Conservation (phyloP, 169 alveolate species). For the Neospora caninum region DNA sequence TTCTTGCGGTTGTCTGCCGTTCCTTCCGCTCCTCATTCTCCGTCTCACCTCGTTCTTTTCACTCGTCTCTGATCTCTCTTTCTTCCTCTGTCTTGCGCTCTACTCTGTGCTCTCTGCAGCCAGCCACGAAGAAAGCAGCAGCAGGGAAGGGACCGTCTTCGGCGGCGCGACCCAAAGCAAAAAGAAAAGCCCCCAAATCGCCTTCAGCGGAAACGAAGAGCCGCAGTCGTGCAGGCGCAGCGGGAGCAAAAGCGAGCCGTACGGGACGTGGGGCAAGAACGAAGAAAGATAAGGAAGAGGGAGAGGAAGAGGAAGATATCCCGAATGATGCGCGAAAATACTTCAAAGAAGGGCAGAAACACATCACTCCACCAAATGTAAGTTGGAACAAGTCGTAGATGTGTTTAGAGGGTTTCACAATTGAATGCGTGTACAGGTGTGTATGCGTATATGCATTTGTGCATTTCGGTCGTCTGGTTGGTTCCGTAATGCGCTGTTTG, state of each 20-base stretch:
- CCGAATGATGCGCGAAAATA: slow-evolving; percentile 78
- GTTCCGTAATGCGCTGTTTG: not conserved
- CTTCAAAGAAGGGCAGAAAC: slow-evolving; percentile 87
- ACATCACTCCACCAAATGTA: slow-evolving; percentile 89
- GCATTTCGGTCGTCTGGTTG: not conserved
- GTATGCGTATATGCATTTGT: not conserved
- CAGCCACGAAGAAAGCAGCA: not conserved
- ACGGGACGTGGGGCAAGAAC: not conserved
- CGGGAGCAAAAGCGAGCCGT: not conserved
- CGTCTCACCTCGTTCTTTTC: too few species aligned
- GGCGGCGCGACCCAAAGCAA: slow-evolving; percentile 22
- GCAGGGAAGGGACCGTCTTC: not conserved
- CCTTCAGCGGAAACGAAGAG: not conserved
- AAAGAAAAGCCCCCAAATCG: not conserved
- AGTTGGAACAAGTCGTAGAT: not conserved
- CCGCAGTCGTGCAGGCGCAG: not conserved
- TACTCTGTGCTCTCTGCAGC: not conserved
- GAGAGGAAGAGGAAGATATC: slow-evolving; percentile 71
- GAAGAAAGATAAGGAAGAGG: slow-evolving; percentile 32
- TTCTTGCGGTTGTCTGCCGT: too few species aligned
- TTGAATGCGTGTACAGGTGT: not conserved
- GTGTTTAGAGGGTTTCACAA: not conserved
- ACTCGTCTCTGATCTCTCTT: too few species aligned
- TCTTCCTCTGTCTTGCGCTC: too few species aligned
- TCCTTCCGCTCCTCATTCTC: too few species aligned